Evolutionary conservation across 2,329 filamentous ascomycete species (phyloP), one percentile per base, ranked within the genome.

Genomic region (Aspergillus sp.): DNA sequence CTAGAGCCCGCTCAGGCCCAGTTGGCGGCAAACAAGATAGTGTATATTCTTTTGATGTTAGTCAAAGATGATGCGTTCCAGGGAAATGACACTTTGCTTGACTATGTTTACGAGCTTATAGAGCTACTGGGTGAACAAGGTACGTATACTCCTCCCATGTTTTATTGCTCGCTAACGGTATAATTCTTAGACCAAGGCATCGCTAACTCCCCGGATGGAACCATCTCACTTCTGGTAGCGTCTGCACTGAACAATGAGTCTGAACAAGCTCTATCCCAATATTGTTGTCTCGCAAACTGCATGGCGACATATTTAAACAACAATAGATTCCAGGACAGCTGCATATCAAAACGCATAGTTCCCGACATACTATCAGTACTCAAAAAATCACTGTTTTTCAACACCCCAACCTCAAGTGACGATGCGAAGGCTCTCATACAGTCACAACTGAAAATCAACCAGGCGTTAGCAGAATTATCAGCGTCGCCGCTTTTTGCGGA

Each of bases 381-480:
- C 17, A 59, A 58, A 6, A 65, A 57, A 33, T 75, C 74, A 3
- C 68, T 70, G 46, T 64, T 65, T 9, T 62, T 73, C 27, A 61
- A 67, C 11, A 40, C 64, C 14, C 63, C 66, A 27, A 56, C 62
- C 23, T 68, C 70, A 5, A 65, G 61, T 19, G 73, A 76, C 40
- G 73, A 79, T 17, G 60, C 66, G 23, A 67, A 75, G 56, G 57
- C 67, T 14, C 46, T 78, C 27, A 65, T 68, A 9, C 72, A 76
- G 55, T 58, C 73, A 9, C 72, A 70, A 19, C 58, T 75, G 14
- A 76, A 74, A 52, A 64, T 77, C 48, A 78, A 76, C 58, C 74
- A 77, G 47, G 65, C 68, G 8, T 65, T 79, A 39, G 71, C 75
- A 12, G 77, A 79, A 41, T 60, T 78, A 14, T 79, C 77, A 24